These are phyloP conservation scores for Raphanus raphanistrum DNA, from an alignment of 345 rosid genomes.

Conservation along the genomic window DNA sequence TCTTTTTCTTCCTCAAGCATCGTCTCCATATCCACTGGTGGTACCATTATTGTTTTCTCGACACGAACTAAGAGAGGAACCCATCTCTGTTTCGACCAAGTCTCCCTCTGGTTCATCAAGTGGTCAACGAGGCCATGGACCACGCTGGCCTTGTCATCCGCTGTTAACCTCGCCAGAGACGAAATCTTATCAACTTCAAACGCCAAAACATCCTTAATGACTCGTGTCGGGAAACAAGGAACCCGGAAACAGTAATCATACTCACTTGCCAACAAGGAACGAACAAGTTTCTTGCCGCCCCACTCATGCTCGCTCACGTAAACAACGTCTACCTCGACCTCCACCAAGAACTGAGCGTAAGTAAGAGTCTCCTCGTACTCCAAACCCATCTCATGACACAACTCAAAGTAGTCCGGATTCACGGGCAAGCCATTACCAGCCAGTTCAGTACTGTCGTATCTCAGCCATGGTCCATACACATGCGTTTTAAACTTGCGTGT, in stretches of 20 bases:
- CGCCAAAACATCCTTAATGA: constrained; percentile 4
- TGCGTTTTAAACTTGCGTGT: not conserved
- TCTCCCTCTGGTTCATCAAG: not conserved
- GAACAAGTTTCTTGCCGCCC: not conserved
- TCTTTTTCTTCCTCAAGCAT: not conserved
- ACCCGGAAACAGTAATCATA: not conserved
- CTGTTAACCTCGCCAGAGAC: not conserved
- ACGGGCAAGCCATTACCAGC: not conserved
- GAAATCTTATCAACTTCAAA: not conserved
- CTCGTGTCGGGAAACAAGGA: constrained; percentile 1
- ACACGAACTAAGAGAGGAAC: not conserved
- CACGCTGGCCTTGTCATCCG: not conserved
- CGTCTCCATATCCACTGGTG: not conserved
- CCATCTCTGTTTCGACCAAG: not conserved
- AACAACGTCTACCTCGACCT: not conserved
- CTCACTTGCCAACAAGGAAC: not conserved
- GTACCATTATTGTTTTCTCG: not conserved
- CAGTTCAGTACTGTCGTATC: not conserved
- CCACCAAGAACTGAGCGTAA: not conserved
- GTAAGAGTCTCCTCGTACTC: not conserved
- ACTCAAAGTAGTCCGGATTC: not conserved
- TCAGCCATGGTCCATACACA: not conserved
- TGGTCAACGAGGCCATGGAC: not conserved
- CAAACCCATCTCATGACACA: not conserved
- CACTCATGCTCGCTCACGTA: not conserved